These are phyloP conservation scores for Oryza longistaminata DNA, from an alignment of 176 grass and related monocot species.

Conservation along the genomic window DNA sequence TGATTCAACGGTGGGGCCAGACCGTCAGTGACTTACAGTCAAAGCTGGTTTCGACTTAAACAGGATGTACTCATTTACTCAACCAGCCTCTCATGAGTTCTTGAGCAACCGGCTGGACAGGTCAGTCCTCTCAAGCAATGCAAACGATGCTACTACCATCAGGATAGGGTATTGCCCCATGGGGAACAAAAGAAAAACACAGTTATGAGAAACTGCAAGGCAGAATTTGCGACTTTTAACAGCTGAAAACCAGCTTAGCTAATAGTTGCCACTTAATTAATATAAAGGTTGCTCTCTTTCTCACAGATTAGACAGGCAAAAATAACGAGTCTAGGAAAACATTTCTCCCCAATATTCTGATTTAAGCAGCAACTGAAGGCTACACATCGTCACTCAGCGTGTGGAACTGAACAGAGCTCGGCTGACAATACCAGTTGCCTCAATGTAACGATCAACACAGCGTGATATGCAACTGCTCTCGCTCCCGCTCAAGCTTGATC, in stretches of 20 bases:
- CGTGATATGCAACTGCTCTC: slow-evolving; percentile 86
- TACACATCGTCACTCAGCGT: slow-evolving; percentile 31
- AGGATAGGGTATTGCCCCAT: too few species aligned
- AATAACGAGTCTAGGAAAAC: not conserved
- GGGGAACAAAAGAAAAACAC: too few species aligned
- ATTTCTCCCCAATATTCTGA: not conserved
- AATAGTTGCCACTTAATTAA: not conserved
- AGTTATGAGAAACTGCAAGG: not conserved
- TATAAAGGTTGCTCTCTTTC: not conserved
- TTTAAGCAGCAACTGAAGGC: not conserved
- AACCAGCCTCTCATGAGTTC: too few species aligned
- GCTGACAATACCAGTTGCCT: slow-evolving; percentile 72
- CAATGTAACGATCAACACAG: slow-evolving; percentile 83
- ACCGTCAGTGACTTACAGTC: not conserved
- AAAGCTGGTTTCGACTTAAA: too few species aligned
- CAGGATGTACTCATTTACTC: too few species aligned
- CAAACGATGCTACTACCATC: too few species aligned
- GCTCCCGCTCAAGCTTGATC: slow-evolving; percentile 73
- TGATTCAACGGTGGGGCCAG: not conserved
- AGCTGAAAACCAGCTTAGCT: not conserved
- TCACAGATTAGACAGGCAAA: not conserved
- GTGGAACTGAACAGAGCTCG: slow-evolving; percentile 62
- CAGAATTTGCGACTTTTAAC: not conserved
- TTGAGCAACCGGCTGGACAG: too few species aligned
- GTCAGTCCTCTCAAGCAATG: too few species aligned